phyloP scores from a whole-genome alignment of 2,329 filamentous ascomycete species.

The Fusarium tuaranense region DNA sequence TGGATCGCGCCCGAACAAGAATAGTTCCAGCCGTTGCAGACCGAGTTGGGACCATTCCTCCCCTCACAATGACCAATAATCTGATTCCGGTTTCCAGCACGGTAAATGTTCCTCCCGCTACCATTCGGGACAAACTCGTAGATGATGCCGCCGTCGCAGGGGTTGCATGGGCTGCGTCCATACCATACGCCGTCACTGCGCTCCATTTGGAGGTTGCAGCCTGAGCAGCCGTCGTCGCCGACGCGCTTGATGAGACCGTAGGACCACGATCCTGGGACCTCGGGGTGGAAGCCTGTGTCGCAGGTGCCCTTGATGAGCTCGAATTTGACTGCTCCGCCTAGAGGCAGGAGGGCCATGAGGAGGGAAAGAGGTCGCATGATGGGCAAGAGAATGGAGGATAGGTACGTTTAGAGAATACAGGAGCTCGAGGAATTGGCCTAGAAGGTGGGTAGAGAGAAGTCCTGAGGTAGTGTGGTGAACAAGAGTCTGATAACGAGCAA shows the following conservation, averaged over 20 bases:
- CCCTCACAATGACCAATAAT: slow-evolving; percentile 3
- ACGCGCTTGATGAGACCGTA: neutral
- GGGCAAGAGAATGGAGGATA: neutral
- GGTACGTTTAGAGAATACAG: neutral
- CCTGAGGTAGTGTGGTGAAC: neutral
- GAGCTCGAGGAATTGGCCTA: neutral
- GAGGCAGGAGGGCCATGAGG: neutral
- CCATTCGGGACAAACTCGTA: neutral
- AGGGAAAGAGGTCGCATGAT: neutral
- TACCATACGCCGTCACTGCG: neutral
- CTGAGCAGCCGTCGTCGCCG: neutral
- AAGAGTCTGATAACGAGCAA: neutral
- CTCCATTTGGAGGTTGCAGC: neutral
- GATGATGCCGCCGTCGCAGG: neutral
- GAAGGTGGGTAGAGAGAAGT: neutral
- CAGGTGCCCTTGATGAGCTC: slow-evolving; percentile 1
- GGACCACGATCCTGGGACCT: neutral
- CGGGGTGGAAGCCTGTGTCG: neutral
- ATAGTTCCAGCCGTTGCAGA: neutral
- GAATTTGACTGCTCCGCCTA: neutral
- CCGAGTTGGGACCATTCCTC: neutral
- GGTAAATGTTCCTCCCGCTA: neutral
- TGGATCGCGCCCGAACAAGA: neutral
- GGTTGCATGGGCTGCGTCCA: neutral
- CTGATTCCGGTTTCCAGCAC: neutral